Evolutionary conservation across 257 asterid genomes (phyloP).

Genomic region (Plantago major): DNA sequence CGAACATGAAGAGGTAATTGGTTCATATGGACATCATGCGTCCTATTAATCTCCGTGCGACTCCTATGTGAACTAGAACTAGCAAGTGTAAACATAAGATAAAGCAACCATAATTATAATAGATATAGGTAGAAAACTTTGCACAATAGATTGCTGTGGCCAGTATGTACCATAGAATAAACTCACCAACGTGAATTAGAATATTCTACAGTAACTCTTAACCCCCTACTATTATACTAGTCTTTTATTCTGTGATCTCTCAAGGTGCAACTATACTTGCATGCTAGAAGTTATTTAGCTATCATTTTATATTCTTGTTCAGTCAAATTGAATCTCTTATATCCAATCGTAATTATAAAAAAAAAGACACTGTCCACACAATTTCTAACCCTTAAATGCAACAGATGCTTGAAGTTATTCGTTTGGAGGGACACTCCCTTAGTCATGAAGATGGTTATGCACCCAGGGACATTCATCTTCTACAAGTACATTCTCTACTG

Average conservation of each 20-base stretch:
- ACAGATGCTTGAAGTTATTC: constrained; percentile 94
- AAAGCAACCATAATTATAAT: background rate
- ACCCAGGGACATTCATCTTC: constrained; percentile 85
- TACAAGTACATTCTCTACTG: constrained; percentile 50
- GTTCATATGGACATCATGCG: background rate
- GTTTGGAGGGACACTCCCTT: constrained; percentile 81
- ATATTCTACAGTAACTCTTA: too few relatives aligned
- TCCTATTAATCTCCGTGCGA: background rate
- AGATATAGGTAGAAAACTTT: too few relatives aligned
- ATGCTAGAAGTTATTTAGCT: too few relatives aligned
- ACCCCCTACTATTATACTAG: too few relatives aligned
- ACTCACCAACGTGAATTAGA: too few relatives aligned
- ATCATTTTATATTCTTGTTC: too few relatives aligned
- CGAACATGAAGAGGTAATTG: constrained; percentile 88
- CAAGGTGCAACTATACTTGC: too few relatives aligned
- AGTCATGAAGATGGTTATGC: constrained; percentile 78
- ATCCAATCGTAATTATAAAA: too few relatives aligned
- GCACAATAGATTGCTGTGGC: too few relatives aligned
- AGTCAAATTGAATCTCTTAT: too few relatives aligned
- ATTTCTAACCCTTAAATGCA: constrained; percentile 4
- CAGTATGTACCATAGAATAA: too few relatives aligned
- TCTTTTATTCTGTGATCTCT: too few relatives aligned
- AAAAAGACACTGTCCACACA: background rate
- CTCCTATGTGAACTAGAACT: background rate
- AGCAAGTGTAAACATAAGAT: background rate